Base-by-base conservation (phyloP, 352 stramenopile species). In the Pythium rhizo-oryzae region DNA sequence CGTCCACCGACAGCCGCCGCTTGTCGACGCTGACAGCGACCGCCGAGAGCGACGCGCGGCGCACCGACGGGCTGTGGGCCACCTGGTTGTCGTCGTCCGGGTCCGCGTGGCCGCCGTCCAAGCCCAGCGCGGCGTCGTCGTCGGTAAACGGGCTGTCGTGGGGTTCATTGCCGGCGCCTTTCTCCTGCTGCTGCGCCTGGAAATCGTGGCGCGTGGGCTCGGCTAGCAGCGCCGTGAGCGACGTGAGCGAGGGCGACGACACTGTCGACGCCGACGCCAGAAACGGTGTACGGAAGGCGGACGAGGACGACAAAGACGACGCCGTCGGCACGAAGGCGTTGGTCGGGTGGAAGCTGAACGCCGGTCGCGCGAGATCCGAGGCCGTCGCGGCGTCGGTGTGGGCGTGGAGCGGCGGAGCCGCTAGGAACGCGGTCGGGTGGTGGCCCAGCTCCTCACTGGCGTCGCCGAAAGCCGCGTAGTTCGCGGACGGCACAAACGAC, bases 281-380 rank as follows among this genome's bases (percentile, higher is more conserved):
- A 33, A 65, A 61, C 5, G 47, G 62, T 24, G 64, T 19, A 8
- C 64, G 64, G 64, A 70, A 70, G 25, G 23, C 53, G 28, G 43
- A 11, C 7, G 37, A 41, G 4, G 23, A 47, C 9, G 35, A 11
- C 12, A 12, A 12, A 11, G 52, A 24, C 19, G 43, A 47, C 43
- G 47, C 5, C 5, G 46, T 19, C 11, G 62, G 49, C 28, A 6
- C 28, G 47, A 71, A 71, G 2, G 58, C 56, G 56, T 63, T 50
- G 65, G 43, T 24, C 13, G 18, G 23, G 28, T 62, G 49, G 43
- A 71, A 66, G 41, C 39, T 61, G 50, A 71, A 71, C 8, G 55
- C 25, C 12, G 63, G 55, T 7, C 56, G 44, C 2, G 28, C 9
- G 24, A 47, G 41, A 7, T 65, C 55, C 23, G 25, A 46, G 9